phyloP scores from a whole-genome alignment of 2,329 filamentous ascomycete genomes.

The Fusarium clavum region DNA sequence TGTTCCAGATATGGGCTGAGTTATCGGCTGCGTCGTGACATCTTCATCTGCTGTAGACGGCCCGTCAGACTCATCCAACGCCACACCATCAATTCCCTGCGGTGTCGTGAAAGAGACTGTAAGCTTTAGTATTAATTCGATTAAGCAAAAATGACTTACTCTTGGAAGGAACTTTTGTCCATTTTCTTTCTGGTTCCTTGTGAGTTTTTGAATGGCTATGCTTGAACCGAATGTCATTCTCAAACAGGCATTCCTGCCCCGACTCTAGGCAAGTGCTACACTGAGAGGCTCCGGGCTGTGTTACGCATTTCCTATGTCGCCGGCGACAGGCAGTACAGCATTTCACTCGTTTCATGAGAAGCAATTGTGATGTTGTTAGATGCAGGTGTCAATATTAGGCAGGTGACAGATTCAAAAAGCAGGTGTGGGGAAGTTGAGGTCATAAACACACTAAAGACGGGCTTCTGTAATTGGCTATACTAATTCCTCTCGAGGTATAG shows the following conservation, averaged over 20 bases:
- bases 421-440: background rate
- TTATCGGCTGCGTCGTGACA: background rate
- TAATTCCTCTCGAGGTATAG: background rate
- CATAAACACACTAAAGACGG: too few relatives aligned
- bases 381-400: background rate
- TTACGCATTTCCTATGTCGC: constrained; percentile 11
- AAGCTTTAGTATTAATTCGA: fast-evolving
- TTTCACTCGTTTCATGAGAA: constrained; percentile 6
- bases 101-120: constrained; percentile 9
- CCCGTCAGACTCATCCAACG: too few relatives aligned
- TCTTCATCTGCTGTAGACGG: too few relatives aligned
- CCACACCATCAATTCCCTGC: background rate
- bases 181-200: background rate
- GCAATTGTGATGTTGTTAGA: background rate
- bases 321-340: constrained; percentile 9
- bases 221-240: constrained; percentile 19
- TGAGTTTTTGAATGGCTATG: background rate
- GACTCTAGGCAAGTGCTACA: constrained; percentile 9
- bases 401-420: background rate
- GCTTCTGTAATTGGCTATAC: background rate
- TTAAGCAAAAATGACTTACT: background rate
- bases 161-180: background rate
- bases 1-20: too few relatives aligned
- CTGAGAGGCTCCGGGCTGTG: background rate
- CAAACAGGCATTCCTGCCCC: background rate